Evolutionary conservation across 2,329 filamentous ascomycete species (phyloP).

Genomic region (Ceratocystis destructans): DNA sequence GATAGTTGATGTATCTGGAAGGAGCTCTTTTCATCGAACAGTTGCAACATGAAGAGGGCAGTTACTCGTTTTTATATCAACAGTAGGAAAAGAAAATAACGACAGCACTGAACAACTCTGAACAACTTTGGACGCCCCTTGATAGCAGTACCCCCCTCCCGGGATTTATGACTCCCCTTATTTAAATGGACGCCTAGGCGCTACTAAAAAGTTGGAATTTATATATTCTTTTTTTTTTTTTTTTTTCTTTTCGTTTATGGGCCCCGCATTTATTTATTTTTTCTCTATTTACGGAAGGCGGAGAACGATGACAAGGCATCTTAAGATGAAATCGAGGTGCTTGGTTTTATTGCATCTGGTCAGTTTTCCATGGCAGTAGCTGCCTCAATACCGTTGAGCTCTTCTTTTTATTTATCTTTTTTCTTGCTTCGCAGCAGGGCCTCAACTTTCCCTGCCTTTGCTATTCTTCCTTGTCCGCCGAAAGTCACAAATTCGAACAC

Average conservation of each 20-base stretch:
- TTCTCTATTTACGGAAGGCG: background rate
- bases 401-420: background rate
- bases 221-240: background rate
- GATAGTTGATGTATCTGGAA: background rate
- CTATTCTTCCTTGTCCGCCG: background rate
- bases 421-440: background rate
- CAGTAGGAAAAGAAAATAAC: background rate
- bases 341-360: background rate
- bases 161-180: background rate
- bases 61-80: constrained; percentile 2
- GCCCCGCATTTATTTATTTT: background rate
- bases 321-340: background rate
- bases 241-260: background rate
- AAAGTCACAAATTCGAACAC: background rate
- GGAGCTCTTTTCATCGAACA: background rate
- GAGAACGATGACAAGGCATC: background rate
- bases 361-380: background rate
- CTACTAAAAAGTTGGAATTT: background rate
- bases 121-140: background rate
- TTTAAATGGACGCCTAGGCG: background rate
- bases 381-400: background rate
- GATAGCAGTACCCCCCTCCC: background rate
- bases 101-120: background rate
- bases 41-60: background rate
- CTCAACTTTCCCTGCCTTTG: too few species aligned